A percentile compares a stretch with the other conserved stretches of the same genome.
phyloP scores from a whole-genome alignment of 106 monocot species.

The Agapanthus africanus region DNA sequence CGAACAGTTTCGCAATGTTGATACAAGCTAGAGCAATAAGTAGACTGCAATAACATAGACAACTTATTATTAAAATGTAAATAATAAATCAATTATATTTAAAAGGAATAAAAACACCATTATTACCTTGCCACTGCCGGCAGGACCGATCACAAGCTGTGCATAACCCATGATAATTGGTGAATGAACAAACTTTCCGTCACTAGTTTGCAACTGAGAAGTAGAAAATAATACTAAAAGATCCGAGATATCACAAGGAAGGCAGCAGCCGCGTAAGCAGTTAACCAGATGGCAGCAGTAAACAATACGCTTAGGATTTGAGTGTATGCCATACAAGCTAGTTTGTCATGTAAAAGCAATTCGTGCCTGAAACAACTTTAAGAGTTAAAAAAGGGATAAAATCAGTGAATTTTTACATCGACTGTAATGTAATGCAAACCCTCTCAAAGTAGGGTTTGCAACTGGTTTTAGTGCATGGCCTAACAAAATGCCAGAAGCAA shows the following conservation, averaged over 20 bases:
- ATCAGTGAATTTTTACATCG: too few species aligned
- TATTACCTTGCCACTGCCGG: constrained; percentile 89
- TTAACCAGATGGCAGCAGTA: constrained; percentile 37
- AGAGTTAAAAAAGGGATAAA: too few species aligned
- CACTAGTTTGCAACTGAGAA: background rate
- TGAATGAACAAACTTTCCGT: background rate
- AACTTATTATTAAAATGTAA: background rate
- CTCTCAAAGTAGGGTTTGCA: too few species aligned
- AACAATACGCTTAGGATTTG: background rate
- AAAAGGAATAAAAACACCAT: background rate
- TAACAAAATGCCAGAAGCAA: too few species aligned
- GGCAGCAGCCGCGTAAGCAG: constrained; percentile 25
- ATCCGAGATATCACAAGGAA: constrained; percentile 9
- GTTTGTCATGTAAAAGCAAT: too few species aligned
- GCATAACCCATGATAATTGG: constrained; percentile 64
- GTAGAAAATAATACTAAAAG: constrained; percentile 4
- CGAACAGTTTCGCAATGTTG: constrained; percentile 64
- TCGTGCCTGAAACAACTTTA: too few species aligned
- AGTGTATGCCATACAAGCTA: background rate
- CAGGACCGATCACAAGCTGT: constrained; percentile 90
- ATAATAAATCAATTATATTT: background rate
- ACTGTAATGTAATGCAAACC: too few species aligned
- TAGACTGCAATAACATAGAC: constrained; percentile 46
- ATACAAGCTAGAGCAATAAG: constrained; percentile 86
- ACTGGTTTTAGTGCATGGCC: too few species aligned